Percentiles rank a stretch among this genome's conserved stretches.
Evolutionary conservation across 2,329 filamentous ascomycete genomes (phyloP).

Genomic region (Colletotrichum euphorbiae): DNA sequence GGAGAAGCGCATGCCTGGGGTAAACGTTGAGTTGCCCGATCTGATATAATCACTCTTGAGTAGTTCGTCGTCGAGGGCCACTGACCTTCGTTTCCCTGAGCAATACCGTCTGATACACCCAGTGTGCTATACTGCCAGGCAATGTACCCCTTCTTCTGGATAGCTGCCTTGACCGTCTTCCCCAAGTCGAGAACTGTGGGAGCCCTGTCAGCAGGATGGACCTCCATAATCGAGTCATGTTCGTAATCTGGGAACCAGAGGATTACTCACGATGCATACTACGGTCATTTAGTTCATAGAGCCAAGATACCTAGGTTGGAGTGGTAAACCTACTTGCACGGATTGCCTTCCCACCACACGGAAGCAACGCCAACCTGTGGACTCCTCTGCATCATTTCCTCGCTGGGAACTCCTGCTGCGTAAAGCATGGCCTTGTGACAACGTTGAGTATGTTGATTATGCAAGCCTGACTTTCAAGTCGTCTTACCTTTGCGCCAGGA

Average conservation of each 20-base stretch:
- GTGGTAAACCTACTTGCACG: constrained; percentile 79
- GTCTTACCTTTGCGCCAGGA: constrained; percentile 21
- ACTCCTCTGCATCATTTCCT: constrained; percentile 86
- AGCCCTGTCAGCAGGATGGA: neutral
- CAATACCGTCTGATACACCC: constrained; percentile 90
- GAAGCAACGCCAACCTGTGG: constrained; percentile 92
- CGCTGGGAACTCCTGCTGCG: constrained; percentile 86
- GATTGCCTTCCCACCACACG: constrained; percentile 98
- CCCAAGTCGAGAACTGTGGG: constrained; percentile 82
- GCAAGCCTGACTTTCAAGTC: neutral
- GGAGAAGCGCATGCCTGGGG: constrained; percentile 90
- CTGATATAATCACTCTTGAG: neutral
- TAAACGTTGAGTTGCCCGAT: neutral
- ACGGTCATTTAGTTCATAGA: neutral
- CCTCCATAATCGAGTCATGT: neutral
- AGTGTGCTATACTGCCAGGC: constrained; percentile 96
- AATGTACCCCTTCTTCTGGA: constrained; percentile 88
- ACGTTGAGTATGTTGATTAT: neutral
- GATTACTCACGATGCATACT: constrained; percentile 55
- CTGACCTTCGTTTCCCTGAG: constrained; percentile 90
- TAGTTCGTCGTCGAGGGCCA: no score
- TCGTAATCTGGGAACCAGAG: neutral
- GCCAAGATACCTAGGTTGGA: neutral
- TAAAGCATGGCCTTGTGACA: constrained; percentile 87
- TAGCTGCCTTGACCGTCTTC: constrained; percentile 84